Conservation (phyloP, 805 yeast genomes). For the Tetrapisispora phaffii region DNA sequence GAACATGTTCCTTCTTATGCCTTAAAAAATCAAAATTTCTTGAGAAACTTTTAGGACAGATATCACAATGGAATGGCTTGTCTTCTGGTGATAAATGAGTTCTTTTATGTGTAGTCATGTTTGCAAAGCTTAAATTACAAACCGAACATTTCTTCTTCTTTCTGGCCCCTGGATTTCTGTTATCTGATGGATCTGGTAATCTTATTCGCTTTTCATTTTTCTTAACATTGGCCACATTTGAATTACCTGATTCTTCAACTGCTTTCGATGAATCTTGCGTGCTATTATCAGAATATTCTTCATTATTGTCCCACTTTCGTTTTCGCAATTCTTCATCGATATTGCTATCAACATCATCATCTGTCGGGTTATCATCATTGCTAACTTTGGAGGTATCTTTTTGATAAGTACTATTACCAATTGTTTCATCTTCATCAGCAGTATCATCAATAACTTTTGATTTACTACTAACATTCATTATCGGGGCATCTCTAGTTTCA, state of each 20-base stretch:
- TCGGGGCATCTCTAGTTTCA: not conserved
- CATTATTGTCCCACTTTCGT: not conserved
- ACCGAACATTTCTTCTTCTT: conserved; percentile 62
- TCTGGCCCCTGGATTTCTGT: conserved; percentile 32
- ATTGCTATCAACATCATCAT: not conserved
- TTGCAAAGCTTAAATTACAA: conserved; percentile 56
- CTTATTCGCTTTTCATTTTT: not conserved
- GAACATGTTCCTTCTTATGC: conserved; percentile 63
- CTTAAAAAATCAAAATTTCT: conserved; percentile 76
- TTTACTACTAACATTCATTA: not conserved
- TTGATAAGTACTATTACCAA: too few species aligned
- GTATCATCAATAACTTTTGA: not conserved
- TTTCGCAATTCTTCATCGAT: conserved; percentile 1
- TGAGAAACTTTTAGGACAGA: conserved; percentile 74
- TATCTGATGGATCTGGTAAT: conserved; percentile 1
- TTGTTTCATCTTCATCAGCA: not conserved
- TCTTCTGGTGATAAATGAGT: conserved; percentile 60
- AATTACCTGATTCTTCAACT: not conserved
- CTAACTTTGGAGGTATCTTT: too few species aligned
- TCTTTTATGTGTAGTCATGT: conserved; percentile 70
- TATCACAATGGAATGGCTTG: conserved; percentile 65
- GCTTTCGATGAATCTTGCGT: not conserved
- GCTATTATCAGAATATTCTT: not conserved
- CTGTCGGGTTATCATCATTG: not conserved
- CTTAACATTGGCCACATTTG: not conserved